phyloP scores from a whole-genome alignment of 108 stramenopile species.

The Conticribra weissflogii region DNA sequence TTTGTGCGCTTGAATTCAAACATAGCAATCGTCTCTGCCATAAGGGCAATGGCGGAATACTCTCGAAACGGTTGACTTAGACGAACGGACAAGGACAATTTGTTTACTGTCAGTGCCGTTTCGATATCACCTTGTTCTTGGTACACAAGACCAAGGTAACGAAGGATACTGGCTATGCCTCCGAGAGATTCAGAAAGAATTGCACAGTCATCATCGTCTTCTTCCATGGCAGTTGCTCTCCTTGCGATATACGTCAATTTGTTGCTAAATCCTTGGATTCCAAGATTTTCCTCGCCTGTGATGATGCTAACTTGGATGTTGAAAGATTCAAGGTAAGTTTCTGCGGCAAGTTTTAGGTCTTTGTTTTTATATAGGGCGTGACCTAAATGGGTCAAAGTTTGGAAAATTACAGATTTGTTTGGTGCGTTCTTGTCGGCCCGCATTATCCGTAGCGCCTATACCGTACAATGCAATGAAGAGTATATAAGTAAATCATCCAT shows the following conservation, averaged over 20 bases:
- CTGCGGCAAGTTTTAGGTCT: conserved; percentile 42
- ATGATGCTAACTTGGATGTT: conserved; percentile 54
- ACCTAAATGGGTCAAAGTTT: conserved; percentile 51
- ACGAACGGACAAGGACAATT: conserved; percentile 47
- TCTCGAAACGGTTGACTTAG: conserved; percentile 47
- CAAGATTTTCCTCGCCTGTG: conserved; percentile 35
- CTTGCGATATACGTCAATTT: conserved; percentile 27
- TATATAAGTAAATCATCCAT: not conserved
- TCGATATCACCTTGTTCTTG: conserved; percentile 50
- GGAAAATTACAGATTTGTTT: conserved; percentile 38
- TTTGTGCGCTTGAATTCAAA: conserved; percentile 54
- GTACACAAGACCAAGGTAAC: conserved; percentile 51
- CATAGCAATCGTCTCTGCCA: conserved; percentile 58
- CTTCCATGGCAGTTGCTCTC: conserved; percentile 4
- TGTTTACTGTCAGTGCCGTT: conserved; percentile 43
- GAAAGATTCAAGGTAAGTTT: conserved; percentile 52
- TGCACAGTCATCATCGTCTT: conserved; percentile 26
- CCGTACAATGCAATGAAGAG: not conserved
- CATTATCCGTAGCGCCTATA: conserved; percentile 46
- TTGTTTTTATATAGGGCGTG: conserved; percentile 52
- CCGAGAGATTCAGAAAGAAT: conserved; percentile 36
- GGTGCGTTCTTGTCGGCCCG: conserved; percentile 20
- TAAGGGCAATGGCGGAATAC: conserved; percentile 47
- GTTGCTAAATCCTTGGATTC: conserved; percentile 35
- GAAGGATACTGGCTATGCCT: conserved; percentile 52